Evolutionary conservation across 2,329 filamentous ascomycete genomes (phyloP).

Genomic region (Tolypocladium sp.): DNA sequence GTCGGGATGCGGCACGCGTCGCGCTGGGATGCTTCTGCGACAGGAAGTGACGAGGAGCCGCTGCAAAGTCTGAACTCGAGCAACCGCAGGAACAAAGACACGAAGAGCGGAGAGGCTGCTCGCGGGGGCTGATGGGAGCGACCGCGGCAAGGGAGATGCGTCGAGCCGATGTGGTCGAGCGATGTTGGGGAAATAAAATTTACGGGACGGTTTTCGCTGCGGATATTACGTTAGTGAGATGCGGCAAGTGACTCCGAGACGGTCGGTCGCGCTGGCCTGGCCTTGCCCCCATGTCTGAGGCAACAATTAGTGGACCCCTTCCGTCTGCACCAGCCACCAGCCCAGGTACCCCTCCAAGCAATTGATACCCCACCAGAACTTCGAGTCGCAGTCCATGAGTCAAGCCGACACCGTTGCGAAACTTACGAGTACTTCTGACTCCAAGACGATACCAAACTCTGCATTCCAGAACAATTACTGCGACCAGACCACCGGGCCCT

Average conservation of each 20-base stretch:
- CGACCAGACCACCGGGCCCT: background rate
- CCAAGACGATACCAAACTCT: background rate
- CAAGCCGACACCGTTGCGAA: background rate
- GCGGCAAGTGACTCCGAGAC: constrained; percentile 2
- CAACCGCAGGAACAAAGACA: background rate
- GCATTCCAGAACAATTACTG: background rate
- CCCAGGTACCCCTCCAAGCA: background rate
- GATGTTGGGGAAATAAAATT: constrained; percentile 20
- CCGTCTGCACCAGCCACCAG: background rate
- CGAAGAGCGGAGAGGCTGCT: constrained; percentile 1
- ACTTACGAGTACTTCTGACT: background rate
- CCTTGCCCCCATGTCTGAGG: background rate
- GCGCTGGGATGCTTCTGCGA: background rate
- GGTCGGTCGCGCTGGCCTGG: background rate
- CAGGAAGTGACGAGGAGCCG: background rate
- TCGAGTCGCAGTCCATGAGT: background rate
- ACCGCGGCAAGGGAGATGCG: constrained; percentile 9
- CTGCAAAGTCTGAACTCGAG: background rate
- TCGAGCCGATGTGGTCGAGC: constrained; percentile 10
- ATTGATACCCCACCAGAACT: background rate
- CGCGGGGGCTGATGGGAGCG: constrained; percentile 3
- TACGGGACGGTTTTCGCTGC: constrained; percentile 5
- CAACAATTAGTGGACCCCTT: background rate
- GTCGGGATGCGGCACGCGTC: background rate
- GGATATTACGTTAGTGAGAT: constrained; percentile 1